Base-by-base conservation (phyloP, 768 basidiomycete genomes). In the Amanita polypyramis region DNA sequence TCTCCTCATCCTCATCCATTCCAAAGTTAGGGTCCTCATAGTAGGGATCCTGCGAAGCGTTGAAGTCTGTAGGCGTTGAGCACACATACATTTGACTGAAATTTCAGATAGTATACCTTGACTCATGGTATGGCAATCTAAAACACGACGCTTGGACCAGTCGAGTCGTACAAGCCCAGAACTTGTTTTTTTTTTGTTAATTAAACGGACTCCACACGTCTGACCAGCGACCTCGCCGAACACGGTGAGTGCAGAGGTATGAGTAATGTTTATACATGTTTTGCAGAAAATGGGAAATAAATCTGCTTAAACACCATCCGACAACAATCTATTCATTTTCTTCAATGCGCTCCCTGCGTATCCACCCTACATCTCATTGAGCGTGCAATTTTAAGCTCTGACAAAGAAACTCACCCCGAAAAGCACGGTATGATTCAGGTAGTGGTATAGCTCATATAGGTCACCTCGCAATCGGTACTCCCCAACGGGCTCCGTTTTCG, bases 381-480 rank as follows among this genome's bases (percentile, higher is more conserved):
- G 45, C 29, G 14, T 41, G 51, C 41, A 29, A 49, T 7, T 7
- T 12, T 21, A 64, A 55, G 19, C 25, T 20, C 32, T 35, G 8
- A 11, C 37, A 32, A 17, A 43, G 36, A 29, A 7, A 67, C 82
- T 66, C 58, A 87, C 86, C 51, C 84, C 84, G 57, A 89, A 89
- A 4, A 90, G 60, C 4, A 85, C 65, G 0, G 86, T 85, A 56
- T 90, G 87, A 55, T 90, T 90, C 53, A 89, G 64, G 57, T 87
- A 86, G 62, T 90, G 87, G 53, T 84, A 90, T 21, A 89, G 62
- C 60, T 86, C 77, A 54, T 90, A 89, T n/a, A 89, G 62, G 43
- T 83, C 75, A 27, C 62, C 71, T 29, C 87, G 74, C 32, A 79
- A 67, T 23, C 70, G 69, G 56, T 85, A 88, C 56, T 88, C 74